Evolutionary conservation across 768 basidiomycete species (phyloP).

Genomic region (Lactarius deliciosus): DNA sequence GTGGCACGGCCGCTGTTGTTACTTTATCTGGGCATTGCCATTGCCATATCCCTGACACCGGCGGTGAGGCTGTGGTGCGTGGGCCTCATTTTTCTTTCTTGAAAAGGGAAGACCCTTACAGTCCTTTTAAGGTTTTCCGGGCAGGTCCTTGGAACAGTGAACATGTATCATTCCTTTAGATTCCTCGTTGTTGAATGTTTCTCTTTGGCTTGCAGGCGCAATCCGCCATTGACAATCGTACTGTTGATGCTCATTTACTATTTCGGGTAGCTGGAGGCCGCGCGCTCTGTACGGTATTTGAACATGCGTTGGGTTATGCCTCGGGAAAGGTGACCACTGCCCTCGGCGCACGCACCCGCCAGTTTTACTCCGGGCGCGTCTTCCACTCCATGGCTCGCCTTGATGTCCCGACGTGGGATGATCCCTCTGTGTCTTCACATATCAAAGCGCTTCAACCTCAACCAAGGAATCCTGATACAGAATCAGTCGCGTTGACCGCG

Average conservation of each 20-base stretch:
- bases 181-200: background rate
- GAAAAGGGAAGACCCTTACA: background rate
- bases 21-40: constrained; percentile 11
- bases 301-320: constrained; percentile 47
- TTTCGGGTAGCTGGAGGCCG: constrained; percentile 44
- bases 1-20: constrained; percentile 13
- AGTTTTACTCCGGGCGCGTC: constrained; percentile 59
- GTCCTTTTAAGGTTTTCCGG: constrained; percentile 15
- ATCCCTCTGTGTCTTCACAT: constrained; percentile 63
- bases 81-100: background rate
- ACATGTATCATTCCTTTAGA: constrained; percentile 25
- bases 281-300: constrained; percentile 49
- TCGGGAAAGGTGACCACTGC: constrained; percentile 44
- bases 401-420: constrained; percentile 74
- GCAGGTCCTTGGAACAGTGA: constrained; percentile 18
- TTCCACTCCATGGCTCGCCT: constrained; percentile 68
- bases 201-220: constrained; percentile 13
- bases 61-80: constrained; percentile 20
- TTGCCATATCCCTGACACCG: constrained; percentile 4
- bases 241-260: constrained; percentile 21
- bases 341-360: constrained; percentile 57
- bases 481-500: constrained; percentile 60
- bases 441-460: constrained; percentile 49
- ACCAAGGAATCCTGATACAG: constrained; percentile 34
- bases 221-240: constrained; percentile 25